phyloP scores from a whole-genome alignment of 306 rosid genomes.

The Crotalaria pallida region DNA sequence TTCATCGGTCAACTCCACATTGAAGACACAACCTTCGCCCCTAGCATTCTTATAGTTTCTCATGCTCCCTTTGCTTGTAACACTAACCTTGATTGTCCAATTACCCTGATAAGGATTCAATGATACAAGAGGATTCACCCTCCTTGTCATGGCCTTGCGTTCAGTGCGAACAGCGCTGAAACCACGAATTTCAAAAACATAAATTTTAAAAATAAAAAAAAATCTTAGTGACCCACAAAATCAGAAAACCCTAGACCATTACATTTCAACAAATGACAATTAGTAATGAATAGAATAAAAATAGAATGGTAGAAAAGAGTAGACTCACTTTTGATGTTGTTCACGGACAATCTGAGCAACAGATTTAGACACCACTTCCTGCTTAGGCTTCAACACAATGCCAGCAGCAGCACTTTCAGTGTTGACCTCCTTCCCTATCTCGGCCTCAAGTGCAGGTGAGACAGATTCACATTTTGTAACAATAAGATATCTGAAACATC shows the following conservation, averaged over 20 bases:
- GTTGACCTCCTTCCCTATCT: constrained; percentile 46
- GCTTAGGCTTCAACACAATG: constrained; percentile 62
- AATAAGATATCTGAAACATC: constrained; percentile 53
- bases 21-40: constrained; percentile 97
- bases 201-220: not conserved
- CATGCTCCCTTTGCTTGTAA: constrained; percentile 79
- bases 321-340: constrained; percentile 57
- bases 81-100: constrained; percentile 93
- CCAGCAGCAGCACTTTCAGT: constrained; percentile 36
- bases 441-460: constrained; percentile 65
- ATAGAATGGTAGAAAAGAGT: not conserved
- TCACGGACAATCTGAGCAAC: constrained; percentile 87
- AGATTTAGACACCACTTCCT: constrained; percentile 62
- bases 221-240: not conserved
- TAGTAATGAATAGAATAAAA: too few species aligned
- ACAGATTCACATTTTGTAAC: constrained; percentile 68
- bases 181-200: not conserved
- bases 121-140: constrained; percentile 86
- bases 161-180: constrained; percentile 71
- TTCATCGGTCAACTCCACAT: constrained; percentile 89
- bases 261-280: not conserved
- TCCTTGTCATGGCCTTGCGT: constrained; percentile 81
- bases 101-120: constrained; percentile 86
- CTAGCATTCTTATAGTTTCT: constrained; percentile 77
- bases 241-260: not conserved